Percentiles rank a stretch among this genome's conserved stretches.
Conservation (phyloP, 345 rosid species). For the Acer yangbiense region DNA sequence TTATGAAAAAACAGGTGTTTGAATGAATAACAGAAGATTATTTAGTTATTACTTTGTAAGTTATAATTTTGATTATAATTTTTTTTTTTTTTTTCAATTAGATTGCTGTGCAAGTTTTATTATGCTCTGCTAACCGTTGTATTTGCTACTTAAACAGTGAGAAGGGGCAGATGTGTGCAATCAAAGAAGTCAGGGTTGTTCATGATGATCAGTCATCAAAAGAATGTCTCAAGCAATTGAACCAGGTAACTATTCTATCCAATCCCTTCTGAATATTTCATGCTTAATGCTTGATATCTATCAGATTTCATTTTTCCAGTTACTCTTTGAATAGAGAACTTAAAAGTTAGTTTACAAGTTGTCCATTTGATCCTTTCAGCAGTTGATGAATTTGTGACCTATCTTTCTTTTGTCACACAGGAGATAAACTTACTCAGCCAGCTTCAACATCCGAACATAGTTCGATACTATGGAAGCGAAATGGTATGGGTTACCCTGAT, state of each 20-base stretch:
- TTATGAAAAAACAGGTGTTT: neutral
- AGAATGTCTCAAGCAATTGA: constrained; percentile 89
- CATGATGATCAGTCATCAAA: constrained; percentile 78
- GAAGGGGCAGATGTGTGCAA: constrained; percentile 93
- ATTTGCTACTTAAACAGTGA: constrained; percentile 49
- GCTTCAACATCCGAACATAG: constrained; percentile 89
- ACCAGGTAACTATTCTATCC: constrained; percentile 58
- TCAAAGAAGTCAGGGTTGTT: constrained; percentile 88
- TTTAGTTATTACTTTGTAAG: constrained; percentile 1
- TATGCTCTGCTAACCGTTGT: constrained; percentile 21
- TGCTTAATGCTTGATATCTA: constrained; percentile 2
- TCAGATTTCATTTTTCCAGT: neutral
- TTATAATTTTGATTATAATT: neutral
- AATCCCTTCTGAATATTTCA: neutral
- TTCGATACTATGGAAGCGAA: constrained; percentile 90
- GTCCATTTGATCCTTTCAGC: neutral
- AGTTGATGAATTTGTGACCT: constrained; percentile 18
- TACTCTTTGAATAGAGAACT: neutral
- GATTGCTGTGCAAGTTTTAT: neutral
- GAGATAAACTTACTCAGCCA: constrained; percentile 90
- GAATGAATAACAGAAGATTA: neutral
- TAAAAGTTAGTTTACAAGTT: neutral
- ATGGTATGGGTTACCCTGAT: constrained; percentile 55
- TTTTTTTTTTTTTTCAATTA: neutral
- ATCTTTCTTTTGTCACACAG: constrained; percentile 44